Percentiles rank a stretch among this genome's conserved stretches.
Conservation (phyloP, 1,284 basidiomycete species). For the Malassezia obtusa region DNA sequence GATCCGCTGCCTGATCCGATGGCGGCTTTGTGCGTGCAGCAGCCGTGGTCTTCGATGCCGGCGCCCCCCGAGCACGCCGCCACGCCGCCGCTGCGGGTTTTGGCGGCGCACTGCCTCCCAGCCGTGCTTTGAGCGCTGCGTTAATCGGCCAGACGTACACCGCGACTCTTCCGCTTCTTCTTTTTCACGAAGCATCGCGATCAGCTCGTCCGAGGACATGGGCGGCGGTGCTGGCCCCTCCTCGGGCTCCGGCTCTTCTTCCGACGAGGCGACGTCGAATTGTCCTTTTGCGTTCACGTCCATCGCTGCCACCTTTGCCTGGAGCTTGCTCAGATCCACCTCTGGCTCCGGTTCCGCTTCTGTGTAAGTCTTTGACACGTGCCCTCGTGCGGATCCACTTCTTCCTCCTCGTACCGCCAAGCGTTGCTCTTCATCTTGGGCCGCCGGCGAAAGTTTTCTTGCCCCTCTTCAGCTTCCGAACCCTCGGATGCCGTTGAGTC, state of each 20-base stretch:
- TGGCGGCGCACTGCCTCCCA: not conserved
- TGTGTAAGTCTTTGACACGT: constrained; percentile 7
- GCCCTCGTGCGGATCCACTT: not conserved
- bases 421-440: constrained; percentile 3
- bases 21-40: too few species aligned
- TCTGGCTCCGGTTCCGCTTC: constrained; percentile 39
- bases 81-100: not conserved
- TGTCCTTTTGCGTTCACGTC: constrained; percentile 25
- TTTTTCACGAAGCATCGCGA: constrained; percentile 26
- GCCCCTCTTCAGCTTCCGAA: not conserved
- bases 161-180: constrained; percentile 34
- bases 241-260: constrained; percentile 12
- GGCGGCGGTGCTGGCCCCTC: not conserved
- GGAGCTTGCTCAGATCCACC: constrained; percentile 33
- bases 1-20: not conserved
- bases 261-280: constrained; percentile 15
- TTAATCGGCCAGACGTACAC: not conserved
- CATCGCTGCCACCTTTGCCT: constrained; percentile 27
- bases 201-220: constrained; percentile 15
- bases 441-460: not conserved
- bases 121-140: not conserved
- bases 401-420: constrained; percentile 15
- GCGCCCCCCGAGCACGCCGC: not conserved
- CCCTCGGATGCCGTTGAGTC: not conserved
- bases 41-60: too few species aligned